Percentiles rank a stretch among this genome's conserved stretches.
Evolutionary conservation across 2,329 filamentous ascomycete genomes (phyloP).

Genomic region (Penicillium brevicompactum): DNA sequence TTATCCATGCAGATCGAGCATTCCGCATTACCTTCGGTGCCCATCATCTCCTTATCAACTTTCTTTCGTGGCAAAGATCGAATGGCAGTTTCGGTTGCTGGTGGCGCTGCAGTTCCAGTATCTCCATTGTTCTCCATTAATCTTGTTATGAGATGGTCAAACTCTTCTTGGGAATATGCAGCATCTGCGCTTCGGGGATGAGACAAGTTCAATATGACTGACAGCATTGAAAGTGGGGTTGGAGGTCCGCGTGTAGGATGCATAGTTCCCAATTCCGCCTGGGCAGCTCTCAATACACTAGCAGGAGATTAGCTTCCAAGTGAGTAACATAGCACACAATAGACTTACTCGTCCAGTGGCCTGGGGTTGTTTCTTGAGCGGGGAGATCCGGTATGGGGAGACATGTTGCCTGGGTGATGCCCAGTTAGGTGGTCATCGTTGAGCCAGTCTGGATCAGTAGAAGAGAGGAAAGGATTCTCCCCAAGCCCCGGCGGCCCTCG

Average conservation of each 20-base stretch:
- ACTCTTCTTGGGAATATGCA: slow-evolving; percentile 85
- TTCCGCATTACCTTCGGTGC: slow-evolving; percentile 68
- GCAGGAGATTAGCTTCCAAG: slow-evolving; percentile 8
- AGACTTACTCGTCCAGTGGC: slow-evolving; percentile 52
- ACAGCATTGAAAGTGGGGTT: slow-evolving; percentile 51
- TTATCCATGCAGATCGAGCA: slow-evolving; percentile 96
- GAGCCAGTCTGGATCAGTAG: slow-evolving; percentile 13
- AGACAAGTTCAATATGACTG: slow-evolving; percentile 40
- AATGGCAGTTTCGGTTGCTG: slow-evolving; percentile 76
- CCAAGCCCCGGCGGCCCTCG: slow-evolving; percentile 4
- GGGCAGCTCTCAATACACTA: slow-evolving; percentile 34
- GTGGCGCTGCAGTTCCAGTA: slow-evolving; percentile 76
- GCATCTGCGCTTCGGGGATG: slow-evolving; percentile 66
- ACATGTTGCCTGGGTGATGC: slow-evolving; percentile 42
- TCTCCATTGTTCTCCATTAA: slow-evolving; percentile 76
- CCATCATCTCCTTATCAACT: slow-evolving; percentile 70
- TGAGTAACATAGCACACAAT: background rate
- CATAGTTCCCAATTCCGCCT: slow-evolving; percentile 20
- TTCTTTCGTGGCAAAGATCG: slow-evolving; percentile 70
- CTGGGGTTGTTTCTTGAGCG: slow-evolving; percentile 51
- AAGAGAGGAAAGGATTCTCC: slow-evolving; percentile 9
- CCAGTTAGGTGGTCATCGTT: slow-evolving; percentile 10
- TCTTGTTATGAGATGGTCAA: slow-evolving; percentile 84
- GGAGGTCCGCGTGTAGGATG: slow-evolving; percentile 20
- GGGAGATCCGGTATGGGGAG: slow-evolving; percentile 54